A percentile compares a stretch with the other conserved stretches of the same genome.
phyloP scores from a whole-genome alignment of 2,329 filamentous ascomycete species.

The Fusarium brachygibbosum region DNA sequence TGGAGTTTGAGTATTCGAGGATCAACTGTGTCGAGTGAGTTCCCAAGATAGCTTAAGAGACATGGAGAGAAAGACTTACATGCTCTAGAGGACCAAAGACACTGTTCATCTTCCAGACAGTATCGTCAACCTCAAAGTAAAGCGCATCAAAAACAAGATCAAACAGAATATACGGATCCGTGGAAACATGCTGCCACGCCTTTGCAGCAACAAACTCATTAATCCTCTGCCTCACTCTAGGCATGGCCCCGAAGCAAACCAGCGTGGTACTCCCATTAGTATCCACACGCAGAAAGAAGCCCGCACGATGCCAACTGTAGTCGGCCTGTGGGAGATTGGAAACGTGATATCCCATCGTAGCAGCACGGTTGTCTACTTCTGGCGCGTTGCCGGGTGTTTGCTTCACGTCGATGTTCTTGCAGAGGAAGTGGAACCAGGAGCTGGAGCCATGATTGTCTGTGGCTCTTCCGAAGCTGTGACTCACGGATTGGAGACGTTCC shows the following conservation, averaged over 20 bases:
- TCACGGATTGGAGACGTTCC: constrained; percentile 51
- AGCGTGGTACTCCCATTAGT: constrained; percentile 37
- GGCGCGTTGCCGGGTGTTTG: constrained; percentile 33
- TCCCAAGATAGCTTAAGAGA: background rate
- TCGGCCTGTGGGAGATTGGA: constrained; percentile 49
- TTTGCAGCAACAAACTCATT: constrained; percentile 43
- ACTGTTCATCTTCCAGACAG: constrained; percentile 50
- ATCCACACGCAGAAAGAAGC: constrained; percentile 48
- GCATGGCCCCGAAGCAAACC: constrained; percentile 48
- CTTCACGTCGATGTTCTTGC: constrained; percentile 51
- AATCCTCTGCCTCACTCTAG: constrained; percentile 41
- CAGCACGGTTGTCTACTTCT: constrained; percentile 47
- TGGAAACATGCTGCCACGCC: constrained; percentile 44
- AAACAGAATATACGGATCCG: constrained; percentile 50
- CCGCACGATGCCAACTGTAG: constrained; percentile 48
- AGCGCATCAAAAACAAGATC: constrained; percentile 50
- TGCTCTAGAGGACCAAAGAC: constrained; percentile 50
- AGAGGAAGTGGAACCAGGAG: constrained; percentile 55
- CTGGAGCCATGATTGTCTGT: constrained; percentile 45
- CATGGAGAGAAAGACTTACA: constrained; percentile 23
- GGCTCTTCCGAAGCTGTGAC: constrained; percentile 53
- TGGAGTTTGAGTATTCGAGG: constrained; percentile 46
- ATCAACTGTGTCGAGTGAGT: constrained; percentile 39
- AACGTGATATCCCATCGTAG: constrained; percentile 43
- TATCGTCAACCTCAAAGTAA: constrained; percentile 49